phyloP scores from a whole-genome alignment of 169 alveolate genomes.

The Plasmodium gallinaceum region DNA sequence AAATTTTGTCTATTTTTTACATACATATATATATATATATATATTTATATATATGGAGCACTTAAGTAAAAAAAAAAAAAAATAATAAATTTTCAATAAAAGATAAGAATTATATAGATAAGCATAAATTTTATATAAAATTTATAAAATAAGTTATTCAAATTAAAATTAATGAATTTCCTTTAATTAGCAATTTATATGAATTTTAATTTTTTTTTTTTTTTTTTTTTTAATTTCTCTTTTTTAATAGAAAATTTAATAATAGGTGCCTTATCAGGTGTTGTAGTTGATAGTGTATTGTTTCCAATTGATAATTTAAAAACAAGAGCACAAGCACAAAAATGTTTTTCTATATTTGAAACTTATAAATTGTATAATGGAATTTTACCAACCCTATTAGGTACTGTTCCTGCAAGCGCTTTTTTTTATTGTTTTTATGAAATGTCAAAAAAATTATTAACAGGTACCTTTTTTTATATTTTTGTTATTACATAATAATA shows the following conservation, averaged over 20 bases:
- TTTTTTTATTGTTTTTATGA: conserved; percentile 86
- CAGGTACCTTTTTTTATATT: conserved; percentile 22
- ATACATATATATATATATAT: not conserved
- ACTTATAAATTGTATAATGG: conserved; percentile 80
- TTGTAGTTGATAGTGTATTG: conserved; percentile 82
- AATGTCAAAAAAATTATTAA: conserved; percentile 79
- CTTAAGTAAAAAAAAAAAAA: conserved; percentile 3
- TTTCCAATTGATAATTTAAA: conserved; percentile 87
- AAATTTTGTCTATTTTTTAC: not conserved
- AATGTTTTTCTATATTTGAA: conserved; percentile 33
- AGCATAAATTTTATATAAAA: conserved; percentile 1
- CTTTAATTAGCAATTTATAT: not conserved
- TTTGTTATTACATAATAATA: not conserved
- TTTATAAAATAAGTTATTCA: not conserved
- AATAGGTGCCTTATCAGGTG: conserved; percentile 88
- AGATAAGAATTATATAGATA: too few relatives aligned
- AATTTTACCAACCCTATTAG: conserved; percentile 79
- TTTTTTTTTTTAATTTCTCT: not conserved
- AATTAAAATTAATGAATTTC: not conserved
- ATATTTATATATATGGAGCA: not conserved
- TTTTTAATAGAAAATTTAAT: conserved; percentile 80
- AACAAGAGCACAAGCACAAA: conserved; percentile 83
- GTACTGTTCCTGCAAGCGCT: conserved; percentile 86
- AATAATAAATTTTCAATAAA: not conserved
- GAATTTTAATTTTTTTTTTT: not conserved